Percentiles rank a stretch among this genome's conserved stretches.
phyloP scores from a whole-genome alignment of 441 rosid genomes.

The Hura crepitans region DNA sequence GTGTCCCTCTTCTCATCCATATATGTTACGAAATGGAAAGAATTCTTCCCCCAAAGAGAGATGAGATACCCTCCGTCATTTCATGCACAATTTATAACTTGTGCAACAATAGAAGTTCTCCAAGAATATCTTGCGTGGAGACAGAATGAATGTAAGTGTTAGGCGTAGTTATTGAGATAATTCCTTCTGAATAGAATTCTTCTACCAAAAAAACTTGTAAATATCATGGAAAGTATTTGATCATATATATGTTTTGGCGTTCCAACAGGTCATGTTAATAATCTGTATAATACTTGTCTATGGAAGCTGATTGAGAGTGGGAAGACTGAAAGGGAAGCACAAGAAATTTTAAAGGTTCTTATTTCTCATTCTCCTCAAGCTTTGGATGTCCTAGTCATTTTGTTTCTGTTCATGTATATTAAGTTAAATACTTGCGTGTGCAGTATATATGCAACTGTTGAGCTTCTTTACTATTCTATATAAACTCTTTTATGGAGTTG shows the following conservation, averaged over 20 bases:
- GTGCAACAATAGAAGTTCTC: slow-evolving; percentile 75
- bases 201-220: neutral
- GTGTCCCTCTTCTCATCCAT: slow-evolving; percentile 68
- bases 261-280: slow-evolving; percentile 61
- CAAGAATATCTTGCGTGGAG: slow-evolving; percentile 88
- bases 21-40: slow-evolving; percentile 66
- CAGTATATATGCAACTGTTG: neutral
- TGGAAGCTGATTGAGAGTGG: slow-evolving; percentile 71
- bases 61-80: slow-evolving; percentile 64
- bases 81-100: slow-evolving; percentile 49
- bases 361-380: neutral
- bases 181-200: neutral
- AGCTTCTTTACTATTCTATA: neutral
- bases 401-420: neutral
- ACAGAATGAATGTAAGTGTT: slow-evolving; percentile 69
- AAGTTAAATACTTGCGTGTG: neutral
- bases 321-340: slow-evolving; percentile 55
- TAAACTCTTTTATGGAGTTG: neutral
- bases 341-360: slow-evolving; percentile 59
- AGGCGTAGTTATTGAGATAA: neutral
- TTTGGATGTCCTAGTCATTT: neutral
- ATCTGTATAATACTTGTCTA: slow-evolving; percentile 66
- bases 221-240: slow-evolving; percentile 1
- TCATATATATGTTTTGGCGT: neutral
- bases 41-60: slow-evolving; percentile 56